Evolutionary conservation across 2,329 filamentous ascomycete species (phyloP), one percentile per base, ranked within the genome.

Genomic region (Fusarium beomiforme): DNA sequence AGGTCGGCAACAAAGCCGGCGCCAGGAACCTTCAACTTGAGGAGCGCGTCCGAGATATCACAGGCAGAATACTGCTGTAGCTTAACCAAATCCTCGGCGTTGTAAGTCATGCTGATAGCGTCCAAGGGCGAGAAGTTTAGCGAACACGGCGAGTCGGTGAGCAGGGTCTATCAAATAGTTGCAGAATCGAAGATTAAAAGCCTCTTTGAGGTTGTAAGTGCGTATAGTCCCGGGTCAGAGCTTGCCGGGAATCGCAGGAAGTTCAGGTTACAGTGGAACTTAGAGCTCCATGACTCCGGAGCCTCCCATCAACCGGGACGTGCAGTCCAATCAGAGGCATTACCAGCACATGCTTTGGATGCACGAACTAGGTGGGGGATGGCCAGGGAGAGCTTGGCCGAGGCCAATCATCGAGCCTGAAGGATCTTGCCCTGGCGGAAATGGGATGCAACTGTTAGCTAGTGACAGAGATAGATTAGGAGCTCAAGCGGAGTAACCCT

Each of bases 1-100:
- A 86, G 76, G 77, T 93, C 91, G 39, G 89, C 83, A 39, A 94
- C 81, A 77, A 90, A 90, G 58, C 92, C 92, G 29, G 90, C 91
- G 49, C 87, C 86, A 14, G 90, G 85, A 12, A 91, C 86, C 64
- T 91, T 87, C 50, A 94, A 85, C 76, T 91, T 92, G 59, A 93
- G 85, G 4, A 94, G 85, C 9, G 91, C 91, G 78, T 94, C 92
- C 14, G 92, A 92, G 66, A 93, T 83, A 85, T 93, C 85, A 78
- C 85, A 87, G 39, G 85, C 83, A 21, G 80, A 81, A 73, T 85
- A 85, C 39, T 78, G 72, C 62, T 72, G 74, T 26, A 83, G 80
- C 59, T 73, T 67, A 57, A 75, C 67, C 58, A 76, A 73, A 36
- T 73, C 68, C 54, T 74, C 69, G 58, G 73, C 53, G 55, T 63